Conservation (phyloP, 345 rosid genomes). For the Moringa oleifera region DNA sequence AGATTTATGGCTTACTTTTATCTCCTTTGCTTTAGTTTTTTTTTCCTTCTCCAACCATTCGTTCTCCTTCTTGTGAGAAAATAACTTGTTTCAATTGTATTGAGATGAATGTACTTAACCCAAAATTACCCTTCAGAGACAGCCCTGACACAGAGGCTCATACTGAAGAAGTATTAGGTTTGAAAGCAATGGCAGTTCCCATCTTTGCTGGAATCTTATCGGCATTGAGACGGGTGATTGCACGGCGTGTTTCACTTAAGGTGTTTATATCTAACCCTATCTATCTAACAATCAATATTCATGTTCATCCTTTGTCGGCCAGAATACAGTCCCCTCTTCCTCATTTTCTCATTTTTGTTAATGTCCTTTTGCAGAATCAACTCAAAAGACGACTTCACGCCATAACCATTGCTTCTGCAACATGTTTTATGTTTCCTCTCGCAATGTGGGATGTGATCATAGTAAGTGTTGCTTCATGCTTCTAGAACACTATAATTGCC, state of each 20-base stretch:
- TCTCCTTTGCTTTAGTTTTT: slow-evolving; percentile 1
- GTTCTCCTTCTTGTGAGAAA: slow-evolving; percentile 2
- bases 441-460: slow-evolving; percentile 97
- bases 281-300: neutral
- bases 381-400: slow-evolving; percentile 90
- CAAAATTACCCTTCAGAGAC: slow-evolving; percentile 54
- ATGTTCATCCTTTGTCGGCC: slow-evolving; percentile 5
- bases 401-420: slow-evolving; percentile 75
- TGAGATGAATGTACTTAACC: slow-evolving; percentile 53
- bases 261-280: slow-evolving; percentile 27
- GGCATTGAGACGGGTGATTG: slow-evolving; percentile 86
- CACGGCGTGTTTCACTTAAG: slow-evolving; percentile 94
- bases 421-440: slow-evolving; percentile 89
- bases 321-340: neutral
- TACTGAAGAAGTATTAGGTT: slow-evolving; percentile 54
- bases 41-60: neutral
- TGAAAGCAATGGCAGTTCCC: slow-evolving; percentile 73
- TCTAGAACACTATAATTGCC: slow-evolving; percentile 5
- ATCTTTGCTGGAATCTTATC: slow-evolving; percentile 93
- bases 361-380: slow-evolving; percentile 54
- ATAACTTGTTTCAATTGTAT: slow-evolving; percentile 12
- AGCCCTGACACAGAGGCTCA: slow-evolving; percentile 33
- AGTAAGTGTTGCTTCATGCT: slow-evolving; percentile 42
- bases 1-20: slow-evolving; percentile 5
- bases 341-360: neutral